Evolutionary conservation across 345 rosid species (phyloP).

Genomic region (Stellera chamaejasme): DNA sequence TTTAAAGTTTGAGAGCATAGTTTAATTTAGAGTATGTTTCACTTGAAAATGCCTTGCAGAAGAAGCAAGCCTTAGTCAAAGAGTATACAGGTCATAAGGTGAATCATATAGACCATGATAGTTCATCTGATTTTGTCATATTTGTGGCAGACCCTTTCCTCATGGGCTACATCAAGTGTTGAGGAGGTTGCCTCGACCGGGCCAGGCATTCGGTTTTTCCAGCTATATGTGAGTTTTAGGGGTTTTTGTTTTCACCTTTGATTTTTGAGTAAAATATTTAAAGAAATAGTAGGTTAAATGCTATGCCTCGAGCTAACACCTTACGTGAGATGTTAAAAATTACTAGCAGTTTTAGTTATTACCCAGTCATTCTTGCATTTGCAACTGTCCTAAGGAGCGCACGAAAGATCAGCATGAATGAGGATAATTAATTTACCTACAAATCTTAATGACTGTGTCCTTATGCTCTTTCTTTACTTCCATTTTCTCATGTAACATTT

Average conservation of each 20-base stretch:
- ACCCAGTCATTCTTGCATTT: too few relatives aligned
- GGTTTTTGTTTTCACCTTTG: not conserved
- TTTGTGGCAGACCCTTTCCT: constrained; percentile 63
- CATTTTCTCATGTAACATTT: not conserved
- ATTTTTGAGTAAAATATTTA: not conserved
- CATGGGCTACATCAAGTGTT: constrained; percentile 91
- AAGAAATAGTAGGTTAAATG: too few relatives aligned
- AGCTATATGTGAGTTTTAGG: constrained; percentile 67
- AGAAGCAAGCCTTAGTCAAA: not conserved
- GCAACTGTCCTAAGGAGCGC: too few relatives aligned
- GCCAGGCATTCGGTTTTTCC: constrained; percentile 91
- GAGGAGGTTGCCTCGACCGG: constrained; percentile 97
- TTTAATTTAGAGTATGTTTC: not conserved
- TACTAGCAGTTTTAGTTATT: too few relatives aligned
- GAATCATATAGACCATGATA: not conserved
- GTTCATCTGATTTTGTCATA: constrained; percentile 4
- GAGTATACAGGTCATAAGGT: not conserved
- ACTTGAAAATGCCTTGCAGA: not conserved
- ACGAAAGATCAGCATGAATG: too few relatives aligned
- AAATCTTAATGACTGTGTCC: not conserved
- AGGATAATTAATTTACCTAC: too few relatives aligned
- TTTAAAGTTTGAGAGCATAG: not conserved
- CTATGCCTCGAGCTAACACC: too few relatives aligned
- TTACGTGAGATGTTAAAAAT: too few relatives aligned
- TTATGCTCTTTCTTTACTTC: not conserved